Percentiles rank a stretch among this genome's conserved stretches.
These are phyloP conservation scores for Ustilago trichophora DNA, from an alignment of 1,284 basidiomycete species.

Conservation along the genomic window DNA sequence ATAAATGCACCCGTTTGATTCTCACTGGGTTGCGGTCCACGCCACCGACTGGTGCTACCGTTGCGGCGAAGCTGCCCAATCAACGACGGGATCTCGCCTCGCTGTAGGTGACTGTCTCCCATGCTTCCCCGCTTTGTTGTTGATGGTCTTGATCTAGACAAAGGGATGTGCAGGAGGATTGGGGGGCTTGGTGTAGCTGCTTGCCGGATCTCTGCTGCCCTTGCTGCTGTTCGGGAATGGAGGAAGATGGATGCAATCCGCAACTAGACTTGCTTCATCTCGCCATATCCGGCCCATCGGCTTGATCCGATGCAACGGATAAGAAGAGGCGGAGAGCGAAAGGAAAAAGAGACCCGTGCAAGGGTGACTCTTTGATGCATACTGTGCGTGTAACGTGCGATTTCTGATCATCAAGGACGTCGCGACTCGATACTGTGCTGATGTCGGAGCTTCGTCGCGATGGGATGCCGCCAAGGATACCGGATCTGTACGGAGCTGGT, in stretches of 20 bases:
- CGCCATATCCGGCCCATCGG: slow-evolving; percentile 25
- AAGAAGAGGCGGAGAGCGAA: slow-evolving; percentile 1
- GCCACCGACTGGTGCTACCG: slow-evolving; percentile 34
- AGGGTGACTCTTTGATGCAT: slow-evolving; percentile 40
- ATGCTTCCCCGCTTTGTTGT: slow-evolving; percentile 24
- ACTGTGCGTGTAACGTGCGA: slow-evolving; percentile 11
- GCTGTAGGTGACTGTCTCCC: slow-evolving; percentile 42
- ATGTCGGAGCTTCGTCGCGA: slow-evolving; percentile 31
- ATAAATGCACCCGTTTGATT: no score
- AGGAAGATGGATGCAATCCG: slow-evolving; percentile 16
- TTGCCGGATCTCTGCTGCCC: slow-evolving; percentile 24
- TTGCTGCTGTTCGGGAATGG: slow-evolving; percentile 13
- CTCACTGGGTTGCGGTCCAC: slow-evolving; percentile 50
- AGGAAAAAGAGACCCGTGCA: no score
- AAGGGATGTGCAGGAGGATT: slow-evolving; percentile 3
- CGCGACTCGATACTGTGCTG: slow-evolving; percentile 8
- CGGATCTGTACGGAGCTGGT: no score
- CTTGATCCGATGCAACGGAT: slow-evolving; percentile 16
- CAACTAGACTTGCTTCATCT: slow-evolving; percentile 11
- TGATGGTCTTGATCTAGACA: slow-evolving; percentile 27
- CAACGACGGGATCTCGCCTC: slow-evolving; percentile 52
- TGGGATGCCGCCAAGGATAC: no score
- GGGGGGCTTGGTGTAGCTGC: slow-evolving; percentile 32
- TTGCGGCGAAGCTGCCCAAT: slow-evolving; percentile 29
- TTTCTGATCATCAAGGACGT: slow-evolving; percentile 37